These are phyloP conservation scores for Silene vulgaris DNA, from an alignment of 179 eudicot genomes.

Conservation along the genomic window DNA sequence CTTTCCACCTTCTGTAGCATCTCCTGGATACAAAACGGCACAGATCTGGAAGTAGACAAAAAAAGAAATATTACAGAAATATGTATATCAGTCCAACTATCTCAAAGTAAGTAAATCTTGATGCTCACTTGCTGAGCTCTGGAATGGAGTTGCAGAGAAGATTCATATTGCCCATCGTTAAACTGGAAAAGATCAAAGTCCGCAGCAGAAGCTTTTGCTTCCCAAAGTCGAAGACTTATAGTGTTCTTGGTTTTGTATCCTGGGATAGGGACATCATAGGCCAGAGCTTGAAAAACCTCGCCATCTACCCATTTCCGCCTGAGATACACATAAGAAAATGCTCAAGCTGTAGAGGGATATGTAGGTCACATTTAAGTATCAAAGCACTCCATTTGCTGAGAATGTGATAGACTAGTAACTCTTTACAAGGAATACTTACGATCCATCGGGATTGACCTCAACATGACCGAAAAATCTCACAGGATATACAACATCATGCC, in stretches of 20 bases:
- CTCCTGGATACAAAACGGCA: slow-evolving; percentile 95
- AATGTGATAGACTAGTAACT: not conserved
- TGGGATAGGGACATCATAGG: slow-evolving; percentile 98
- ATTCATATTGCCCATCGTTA: slow-evolving; percentile 87
- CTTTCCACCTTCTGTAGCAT: slow-evolving; percentile 88
- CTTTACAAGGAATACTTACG: slow-evolving; percentile 48
- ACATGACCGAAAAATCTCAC: slow-evolving; percentile 90
- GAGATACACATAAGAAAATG: slow-evolving; percentile 21
- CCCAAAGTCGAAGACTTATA: slow-evolving; percentile 96
- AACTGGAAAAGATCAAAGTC: slow-evolving; percentile 81
- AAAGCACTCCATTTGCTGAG: not conserved
- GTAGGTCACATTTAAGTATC: not conserved
- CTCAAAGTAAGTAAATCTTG: not conserved
- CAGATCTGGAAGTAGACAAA: slow-evolving; percentile 58
- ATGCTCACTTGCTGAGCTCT: slow-evolving; percentile 71
- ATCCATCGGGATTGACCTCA: slow-evolving; percentile 70
- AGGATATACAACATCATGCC: slow-evolving; percentile 89
- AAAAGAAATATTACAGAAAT: slow-evolving; percentile 9
- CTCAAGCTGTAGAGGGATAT: not conserved
- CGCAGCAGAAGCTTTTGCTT: slow-evolving; percentile 81
- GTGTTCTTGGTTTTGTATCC: slow-evolving; percentile 95
- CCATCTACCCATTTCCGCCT: slow-evolving; percentile 96
- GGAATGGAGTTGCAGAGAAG: slow-evolving; percentile 81
- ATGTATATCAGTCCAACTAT: not conserved
- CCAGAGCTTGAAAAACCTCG: slow-evolving; percentile 81